A percentile compares a stretch with the other conserved stretches of the same genome.
phyloP scores from a whole-genome alignment of 1,284 basidiomycete species.

The Ustilago hordei region DNA sequence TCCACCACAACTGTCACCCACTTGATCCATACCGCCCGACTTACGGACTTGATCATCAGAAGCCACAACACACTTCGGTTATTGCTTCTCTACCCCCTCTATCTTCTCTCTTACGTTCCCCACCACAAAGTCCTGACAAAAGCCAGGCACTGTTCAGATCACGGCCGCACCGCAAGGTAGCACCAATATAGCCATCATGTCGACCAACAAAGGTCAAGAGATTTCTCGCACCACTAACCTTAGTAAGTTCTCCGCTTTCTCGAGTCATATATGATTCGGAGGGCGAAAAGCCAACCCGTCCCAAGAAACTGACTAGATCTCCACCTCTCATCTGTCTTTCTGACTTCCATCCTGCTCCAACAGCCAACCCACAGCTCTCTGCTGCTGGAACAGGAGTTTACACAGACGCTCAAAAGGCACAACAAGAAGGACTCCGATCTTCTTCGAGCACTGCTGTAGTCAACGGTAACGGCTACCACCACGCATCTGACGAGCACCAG shows the following conservation, averaged over 20 bases:
- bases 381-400: constrained; percentile 43
- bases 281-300: background rate
- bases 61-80: background rate
- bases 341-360: background rate
- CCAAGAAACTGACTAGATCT: background rate
- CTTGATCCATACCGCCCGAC: background rate
- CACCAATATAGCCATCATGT: constrained; percentile 13
- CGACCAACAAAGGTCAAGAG: constrained; percentile 7
- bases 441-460: constrained; percentile 22
- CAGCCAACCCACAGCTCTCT: constrained; percentile 33
- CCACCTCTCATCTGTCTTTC: background rate
- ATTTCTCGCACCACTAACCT: constrained; percentile 39
- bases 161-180: constrained; percentile 1
- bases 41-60: background rate
- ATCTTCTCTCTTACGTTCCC: background rate
- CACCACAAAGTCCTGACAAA: background rate
- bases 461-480: background rate
- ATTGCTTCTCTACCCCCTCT: background rate
- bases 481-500: constrained; percentile 13
- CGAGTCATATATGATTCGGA: background rate
- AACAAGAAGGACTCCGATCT: constrained; percentile 1
- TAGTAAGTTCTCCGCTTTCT: constrained; percentile 14
- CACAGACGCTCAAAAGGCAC: constrained; percentile 8
- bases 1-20: background rate
- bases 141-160: background rate